phyloP scores from a whole-genome alignment of 495 filamentous ascomycete genomes.

The Copromyces sp. region DNA sequence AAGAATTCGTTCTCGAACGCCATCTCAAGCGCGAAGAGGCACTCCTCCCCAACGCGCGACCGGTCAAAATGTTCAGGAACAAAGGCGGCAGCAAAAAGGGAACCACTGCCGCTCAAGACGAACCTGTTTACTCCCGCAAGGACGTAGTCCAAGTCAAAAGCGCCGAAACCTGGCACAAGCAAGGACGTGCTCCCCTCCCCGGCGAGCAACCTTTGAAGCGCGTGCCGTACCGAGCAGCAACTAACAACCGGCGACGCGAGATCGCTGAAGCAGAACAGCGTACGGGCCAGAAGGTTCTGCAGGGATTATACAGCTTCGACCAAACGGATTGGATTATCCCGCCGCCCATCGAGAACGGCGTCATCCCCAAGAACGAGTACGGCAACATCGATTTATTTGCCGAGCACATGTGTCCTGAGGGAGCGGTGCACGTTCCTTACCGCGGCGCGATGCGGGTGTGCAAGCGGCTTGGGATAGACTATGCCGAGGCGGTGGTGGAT shows the following conservation, averaged over 20 bases:
- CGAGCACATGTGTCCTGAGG: conserved; percentile 80
- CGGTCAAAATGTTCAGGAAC: conserved; percentile 63
- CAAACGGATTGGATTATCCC: conserved; percentile 95
- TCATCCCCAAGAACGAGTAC: conserved; percentile 89
- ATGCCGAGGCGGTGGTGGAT: conserved; percentile 88
- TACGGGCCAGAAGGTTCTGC: conserved; percentile 72
- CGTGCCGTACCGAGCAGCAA: conserved; percentile 86
- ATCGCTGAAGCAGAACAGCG: conserved; percentile 70
- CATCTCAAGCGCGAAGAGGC: conserved; percentile 93
- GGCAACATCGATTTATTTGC: conserved; percentile 97
- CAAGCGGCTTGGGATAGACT: conserved; percentile 75
- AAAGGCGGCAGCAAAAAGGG: conserved; percentile 46
- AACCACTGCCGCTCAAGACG: conserved; percentile 53
- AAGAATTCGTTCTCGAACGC: conserved; percentile 74
- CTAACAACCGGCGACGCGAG: conserved; percentile 77
- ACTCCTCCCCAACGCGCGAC: conserved; percentile 53
- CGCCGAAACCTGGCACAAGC: conserved; percentile 96
- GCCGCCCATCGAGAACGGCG: conserved; percentile 66
- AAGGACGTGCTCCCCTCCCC: conserved; percentile 64
- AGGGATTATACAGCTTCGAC: conserved; percentile 73
- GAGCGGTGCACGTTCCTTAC: conserved; percentile 74
- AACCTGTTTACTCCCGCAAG: conserved; percentile 69
- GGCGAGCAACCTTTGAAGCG: conserved; percentile 71
- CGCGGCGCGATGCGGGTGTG: conserved; percentile 69
- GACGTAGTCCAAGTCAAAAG: conserved; percentile 81